A percentile compares a stretch with the other conserved stretches of the same genome.
phyloP scores from a whole-genome alignment of 345 rosid genomes.

The Lagerstroemia speciosa region DNA sequence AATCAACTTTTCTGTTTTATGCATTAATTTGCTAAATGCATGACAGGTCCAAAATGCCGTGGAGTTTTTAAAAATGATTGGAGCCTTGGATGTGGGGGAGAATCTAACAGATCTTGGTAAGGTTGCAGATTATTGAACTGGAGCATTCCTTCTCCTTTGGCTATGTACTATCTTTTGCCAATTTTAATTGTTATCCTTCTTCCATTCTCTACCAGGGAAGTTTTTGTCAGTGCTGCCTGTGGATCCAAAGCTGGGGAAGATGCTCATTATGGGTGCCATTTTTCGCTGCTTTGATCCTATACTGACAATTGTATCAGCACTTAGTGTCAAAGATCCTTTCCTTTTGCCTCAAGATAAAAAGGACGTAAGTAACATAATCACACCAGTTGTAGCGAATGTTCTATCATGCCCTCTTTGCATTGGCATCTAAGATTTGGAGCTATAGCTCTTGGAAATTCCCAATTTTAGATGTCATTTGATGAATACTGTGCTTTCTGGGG shows the following conservation, averaged over 20 bases:
- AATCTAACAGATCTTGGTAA: constrained; percentile 89
- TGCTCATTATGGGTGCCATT: constrained; percentile 95
- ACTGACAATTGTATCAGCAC: constrained; percentile 86
- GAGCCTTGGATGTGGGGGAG: constrained; percentile 85
- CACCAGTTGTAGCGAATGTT: neutral
- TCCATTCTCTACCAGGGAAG: constrained; percentile 44
- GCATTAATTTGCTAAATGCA: constrained; percentile 5
- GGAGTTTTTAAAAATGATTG: constrained; percentile 83
- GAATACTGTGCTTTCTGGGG: neutral
- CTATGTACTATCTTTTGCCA: neutral
- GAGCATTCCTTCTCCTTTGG: neutral
- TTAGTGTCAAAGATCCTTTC: constrained; percentile 96
- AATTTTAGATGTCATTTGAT: neutral
- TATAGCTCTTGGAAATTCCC: neutral
- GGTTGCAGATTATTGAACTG: constrained; percentile 9
- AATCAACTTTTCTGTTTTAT: neutral
- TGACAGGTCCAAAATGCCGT: constrained; percentile 93
- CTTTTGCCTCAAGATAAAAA: constrained; percentile 96
- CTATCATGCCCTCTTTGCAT: neutral
- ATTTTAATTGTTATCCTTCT: constrained; percentile 2
- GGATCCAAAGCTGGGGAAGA: constrained; percentile 98
- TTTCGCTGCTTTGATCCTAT: constrained; percentile 92
- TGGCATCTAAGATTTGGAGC: neutral
- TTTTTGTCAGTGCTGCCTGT: constrained; percentile 85
- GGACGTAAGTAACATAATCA: constrained; percentile 50